Percentiles rank a stretch among this genome's conserved stretches.
Conservation (phyloP, 1,284 basidiomycete genomes). For the Farysia itapuensis region DNA sequence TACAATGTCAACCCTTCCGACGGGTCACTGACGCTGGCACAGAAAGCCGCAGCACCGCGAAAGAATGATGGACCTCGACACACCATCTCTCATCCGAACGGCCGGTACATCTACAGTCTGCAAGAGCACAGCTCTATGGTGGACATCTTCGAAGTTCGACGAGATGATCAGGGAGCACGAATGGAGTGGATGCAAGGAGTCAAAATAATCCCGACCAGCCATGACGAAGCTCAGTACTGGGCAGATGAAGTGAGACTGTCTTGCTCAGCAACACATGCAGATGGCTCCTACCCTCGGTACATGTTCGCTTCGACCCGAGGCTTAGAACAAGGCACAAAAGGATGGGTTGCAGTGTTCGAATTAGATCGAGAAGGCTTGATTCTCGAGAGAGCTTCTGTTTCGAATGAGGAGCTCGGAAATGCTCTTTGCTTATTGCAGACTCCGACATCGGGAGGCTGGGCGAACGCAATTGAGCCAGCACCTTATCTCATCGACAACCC, state of each 20-base stretch:
- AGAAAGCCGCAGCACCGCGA: constrained; percentile 59
- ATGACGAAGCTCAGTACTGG: constrained; percentile 44
- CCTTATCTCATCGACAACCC: constrained; percentile 35
- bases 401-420: constrained; percentile 8
- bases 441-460: constrained; percentile 61
- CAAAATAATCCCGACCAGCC: constrained; percentile 52
- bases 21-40: constrained; percentile 48
- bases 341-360: constrained; percentile 59
- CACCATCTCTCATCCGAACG: constrained; percentile 61
- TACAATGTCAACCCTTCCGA: constrained; percentile 54
- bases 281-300: constrained; percentile 18
- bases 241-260: constrained; percentile 61
- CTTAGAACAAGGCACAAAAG: constrained; percentile 52
- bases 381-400: no score
- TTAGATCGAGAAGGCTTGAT: constrained; percentile 50
- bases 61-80: constrained; percentile 61
- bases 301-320: constrained; percentile 61
- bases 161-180: constrained; percentile 7
- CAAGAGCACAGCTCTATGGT: constrained; percentile 58
- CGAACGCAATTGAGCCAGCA: constrained; percentile 61
- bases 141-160: constrained; percentile 43
- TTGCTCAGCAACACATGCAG: constrained; percentile 11
- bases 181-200: constrained; percentile 52
- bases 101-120: constrained; percentile 60
- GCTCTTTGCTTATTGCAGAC: constrained; percentile 54